These are phyloP conservation scores for Lepidium didymum DNA, from an alignment of 345 rosid genomes.

Conservation along the genomic window DNA sequence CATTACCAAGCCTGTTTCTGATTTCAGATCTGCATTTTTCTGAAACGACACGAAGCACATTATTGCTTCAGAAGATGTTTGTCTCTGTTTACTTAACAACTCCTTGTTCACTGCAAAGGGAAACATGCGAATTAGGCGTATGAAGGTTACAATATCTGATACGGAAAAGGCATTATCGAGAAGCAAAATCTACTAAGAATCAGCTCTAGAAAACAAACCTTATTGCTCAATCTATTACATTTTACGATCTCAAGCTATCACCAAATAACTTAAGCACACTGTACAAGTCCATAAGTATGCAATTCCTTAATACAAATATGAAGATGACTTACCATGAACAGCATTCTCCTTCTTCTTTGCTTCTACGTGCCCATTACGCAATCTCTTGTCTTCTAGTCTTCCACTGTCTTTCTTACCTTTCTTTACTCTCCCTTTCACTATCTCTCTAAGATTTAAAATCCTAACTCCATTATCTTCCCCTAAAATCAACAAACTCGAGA, in stretches of 20 bases:
- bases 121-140: neutral
- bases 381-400: slow-evolving; percentile 24
- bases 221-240: neutral
- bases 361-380: slow-evolving; percentile 33
- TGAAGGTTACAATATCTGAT: neutral
- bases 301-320: neutral
- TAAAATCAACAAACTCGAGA: slow-evolving; percentile 54
- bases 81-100: slow-evolving; percentile 36
- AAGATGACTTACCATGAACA: slow-evolving; percentile 43
- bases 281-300: neutral
- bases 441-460: slow-evolving; percentile 49
- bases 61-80: slow-evolving; percentile 36
- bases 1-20: slow-evolving; percentile 17
- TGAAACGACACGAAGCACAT: slow-evolving; percentile 44
- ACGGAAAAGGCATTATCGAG: neutral
- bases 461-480: slow-evolving; percentile 73
- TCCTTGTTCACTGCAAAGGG: slow-evolving; percentile 50
- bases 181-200: neutral
- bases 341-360: slow-evolving; percentile 38
- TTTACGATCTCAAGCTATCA: neutral
- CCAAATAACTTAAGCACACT: neutral
- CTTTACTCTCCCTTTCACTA: slow-evolving; percentile 36
- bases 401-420: slow-evolving; percentile 43
- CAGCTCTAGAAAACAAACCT: neutral
- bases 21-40: slow-evolving; percentile 28